Evolutionary conservation across 2,329 filamentous ascomycete genomes (phyloP), one percentile per base, ranked within the genome.

Genomic region (Uncinocarpus reesii): DNA sequence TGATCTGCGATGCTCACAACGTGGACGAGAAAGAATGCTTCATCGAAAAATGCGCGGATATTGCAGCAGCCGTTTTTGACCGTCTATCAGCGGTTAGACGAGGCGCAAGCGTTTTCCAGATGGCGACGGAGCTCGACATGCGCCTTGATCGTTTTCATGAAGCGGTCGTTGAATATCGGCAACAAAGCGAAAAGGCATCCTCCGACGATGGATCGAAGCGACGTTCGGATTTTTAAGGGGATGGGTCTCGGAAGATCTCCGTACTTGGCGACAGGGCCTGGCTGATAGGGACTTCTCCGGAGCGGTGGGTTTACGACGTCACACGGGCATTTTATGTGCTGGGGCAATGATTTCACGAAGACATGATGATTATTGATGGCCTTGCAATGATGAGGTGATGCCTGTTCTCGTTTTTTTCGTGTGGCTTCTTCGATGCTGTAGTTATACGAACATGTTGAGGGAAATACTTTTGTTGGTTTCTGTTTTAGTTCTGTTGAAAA

Each of bases 41-140:
- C 31, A 45, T 49, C 4, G 49, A 54, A 15, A 59, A 60, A 31
- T 61, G 57, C 28, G 55, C 52, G 36, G 58, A 58, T 7, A 45
- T 64, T 45, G 62, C 60, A 10, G 57, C 59, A 31, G 56, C 54
- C n/a, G 51, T 60, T 11, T 66, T 66, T 32, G 57, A 65, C 32
- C 56, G 57, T 4, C 40, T 67, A 6, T 56, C 57, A 8, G 53
- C 48, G 11, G 49, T 65, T 21, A 56, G 52, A n/a, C 45, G 50
- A 5, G 54, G 58, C 20, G 48, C 56, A 10, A 49, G 51, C 15
- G 51, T 55, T 2, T 52, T 57, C 5, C 54, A 57, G 7, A 49
- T 61, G 31, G 52, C 56, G 11, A 40, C 53, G 4, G 56, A 62
- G 35, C 37, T 66, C 21, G 43, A 58, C 16, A 49, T 52, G 5